Evolutionary conservation across 2,329 filamentous ascomycete species (phyloP), one percentile per base, ranked within the genome.

Genomic region (Diaporthe sp.): DNA sequence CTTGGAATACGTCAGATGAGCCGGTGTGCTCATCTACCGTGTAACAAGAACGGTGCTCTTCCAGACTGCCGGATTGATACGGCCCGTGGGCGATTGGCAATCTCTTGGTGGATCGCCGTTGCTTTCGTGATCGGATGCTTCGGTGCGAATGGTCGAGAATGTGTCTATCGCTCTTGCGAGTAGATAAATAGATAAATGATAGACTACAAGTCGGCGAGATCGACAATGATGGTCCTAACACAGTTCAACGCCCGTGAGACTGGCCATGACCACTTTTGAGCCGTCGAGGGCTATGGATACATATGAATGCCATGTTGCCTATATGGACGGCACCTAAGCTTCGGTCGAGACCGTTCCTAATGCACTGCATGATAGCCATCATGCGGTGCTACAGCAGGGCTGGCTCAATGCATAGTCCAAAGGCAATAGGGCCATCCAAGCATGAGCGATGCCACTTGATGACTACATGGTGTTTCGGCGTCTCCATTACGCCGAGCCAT

Each of bases 1-100:
- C 65, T 55, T 55, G 65, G 65, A 42, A 55, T 51, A 55, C 65
- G 65, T 70, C 65, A 70, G 65, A 55, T 37, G n/a, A 70, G 49
- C 65, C 34, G 49, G 49, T 70, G 49, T 70, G 15, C 49, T 42
- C 65, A 42, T 70, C 65, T 55, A 55, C 65, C 22, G 65, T 70
- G n/a, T 25, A 28, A 42, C 22, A 31, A 55, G 65, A 28, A 55
- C 49, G 34, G 65, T 70, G 47, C 49, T 13, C 65, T 70, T 53
- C 49, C 47, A 55, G 47, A 70, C 9, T 55, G 49, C 31, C 49
- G 65, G 65, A 42, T 55, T 70, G 49, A 31, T 53, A 55, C 34
- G 49, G 47, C 37, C 31, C 15, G 65, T 53, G 44, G 65, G 47
- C 22, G 47, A 39, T 34, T 49, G 42, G 22, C 65, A 68, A 68